Evolutionary conservation across 2,329 filamentous ascomycete species (phyloP).

Genomic region (Diaporthe citriasiana): DNA sequence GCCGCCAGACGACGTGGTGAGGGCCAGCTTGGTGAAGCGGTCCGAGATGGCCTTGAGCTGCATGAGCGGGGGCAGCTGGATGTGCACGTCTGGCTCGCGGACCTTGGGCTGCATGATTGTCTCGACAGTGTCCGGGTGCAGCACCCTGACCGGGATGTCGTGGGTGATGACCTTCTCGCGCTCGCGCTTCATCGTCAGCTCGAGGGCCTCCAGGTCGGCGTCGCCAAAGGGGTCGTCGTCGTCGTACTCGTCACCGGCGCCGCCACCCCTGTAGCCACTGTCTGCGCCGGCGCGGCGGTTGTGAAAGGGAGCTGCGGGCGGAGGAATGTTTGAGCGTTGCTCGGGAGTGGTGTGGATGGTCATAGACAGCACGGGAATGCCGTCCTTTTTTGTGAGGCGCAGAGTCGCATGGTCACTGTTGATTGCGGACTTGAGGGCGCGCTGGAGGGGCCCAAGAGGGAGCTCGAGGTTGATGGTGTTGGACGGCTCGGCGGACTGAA

Average conservation of each 20-base stretch:
- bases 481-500: slow-evolving; percentile 84
- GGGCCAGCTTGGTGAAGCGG: slow-evolving; percentile 89
- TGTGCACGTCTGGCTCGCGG: slow-evolving; percentile 93
- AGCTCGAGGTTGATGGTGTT: slow-evolving; percentile 98
- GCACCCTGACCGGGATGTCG: slow-evolving; percentile 93
- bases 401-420: slow-evolving; percentile 86
- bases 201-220: slow-evolving; percentile 62
- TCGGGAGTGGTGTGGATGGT: slow-evolving; percentile 86
- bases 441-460: slow-evolving; percentile 87
- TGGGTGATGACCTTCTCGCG: slow-evolving; percentile 95
- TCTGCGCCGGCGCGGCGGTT: slow-evolving; percentile 49
- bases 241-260: slow-evolving; percentile 49
- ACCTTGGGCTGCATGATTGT: slow-evolving; percentile 94
- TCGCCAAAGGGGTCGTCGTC: slow-evolving; percentile 60
- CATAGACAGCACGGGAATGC: slow-evolving; percentile 86
- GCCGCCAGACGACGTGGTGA: slow-evolving; percentile 42
- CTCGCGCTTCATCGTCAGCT: slow-evolving; percentile 73
- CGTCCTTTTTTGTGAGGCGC: slow-evolving; percentile 93
- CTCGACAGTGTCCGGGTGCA: slow-evolving; percentile 87
- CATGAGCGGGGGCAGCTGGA: slow-evolving; percentile 86
- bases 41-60: slow-evolving; percentile 96
- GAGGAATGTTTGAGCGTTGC: slow-evolving; percentile 54
- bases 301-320: slow-evolving; percentile 40
- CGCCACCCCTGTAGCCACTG: slow-evolving; percentile 41
- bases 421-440: slow-evolving; percentile 90